Evolutionary conservation across 1,284 basidiomycete genomes (phyloP).

Genomic region (Pseudozyma sp.): DNA sequence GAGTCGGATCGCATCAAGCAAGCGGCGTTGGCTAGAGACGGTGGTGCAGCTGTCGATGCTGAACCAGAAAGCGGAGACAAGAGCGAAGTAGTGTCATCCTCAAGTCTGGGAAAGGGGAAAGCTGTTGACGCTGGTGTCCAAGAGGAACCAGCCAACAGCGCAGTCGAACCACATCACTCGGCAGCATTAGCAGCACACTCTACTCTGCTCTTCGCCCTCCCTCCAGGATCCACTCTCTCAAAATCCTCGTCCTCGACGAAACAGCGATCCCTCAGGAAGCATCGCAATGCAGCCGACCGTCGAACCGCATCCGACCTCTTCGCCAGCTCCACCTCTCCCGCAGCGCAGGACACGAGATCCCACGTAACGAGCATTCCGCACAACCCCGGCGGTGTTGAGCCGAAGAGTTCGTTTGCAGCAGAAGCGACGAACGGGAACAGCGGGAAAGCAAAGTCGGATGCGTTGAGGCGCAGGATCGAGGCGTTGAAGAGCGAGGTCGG

Average conservation of each 20-base stretch:
- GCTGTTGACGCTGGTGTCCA: too few relatives aligned
- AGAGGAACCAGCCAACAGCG: too few relatives aligned
- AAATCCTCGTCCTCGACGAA: background rate
- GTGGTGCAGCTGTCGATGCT: conserved; percentile 17
- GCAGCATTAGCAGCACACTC: conserved; percentile 4
- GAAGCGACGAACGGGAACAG: too few relatives aligned
- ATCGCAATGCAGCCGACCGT: conserved; percentile 18
- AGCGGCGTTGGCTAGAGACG: conserved; percentile 33
- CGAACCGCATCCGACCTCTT: conserved; percentile 19
- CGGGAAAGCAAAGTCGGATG: conserved; percentile 2
- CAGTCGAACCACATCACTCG: background rate
- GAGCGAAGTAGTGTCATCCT: background rate
- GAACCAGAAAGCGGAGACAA: background rate
- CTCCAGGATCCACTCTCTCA: background rate
- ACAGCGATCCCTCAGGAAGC: background rate
- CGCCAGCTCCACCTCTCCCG: background rate
- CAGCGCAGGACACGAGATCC: background rate
- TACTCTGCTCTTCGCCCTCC: conserved; percentile 14
- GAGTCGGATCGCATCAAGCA: conserved; percentile 52
- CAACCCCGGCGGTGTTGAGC: too few relatives aligned
- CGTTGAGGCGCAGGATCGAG: conserved; percentile 59
- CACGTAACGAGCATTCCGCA: background rate
- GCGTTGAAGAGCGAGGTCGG: conserved; percentile 62
- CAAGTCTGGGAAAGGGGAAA: too few relatives aligned
- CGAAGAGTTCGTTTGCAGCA: too few relatives aligned